Evolutionary conservation across 176 grass and related monocot species (phyloP), one percentile per base, ranked within the genome.

Genomic region (Chrysopogon serrulatus): DNA sequence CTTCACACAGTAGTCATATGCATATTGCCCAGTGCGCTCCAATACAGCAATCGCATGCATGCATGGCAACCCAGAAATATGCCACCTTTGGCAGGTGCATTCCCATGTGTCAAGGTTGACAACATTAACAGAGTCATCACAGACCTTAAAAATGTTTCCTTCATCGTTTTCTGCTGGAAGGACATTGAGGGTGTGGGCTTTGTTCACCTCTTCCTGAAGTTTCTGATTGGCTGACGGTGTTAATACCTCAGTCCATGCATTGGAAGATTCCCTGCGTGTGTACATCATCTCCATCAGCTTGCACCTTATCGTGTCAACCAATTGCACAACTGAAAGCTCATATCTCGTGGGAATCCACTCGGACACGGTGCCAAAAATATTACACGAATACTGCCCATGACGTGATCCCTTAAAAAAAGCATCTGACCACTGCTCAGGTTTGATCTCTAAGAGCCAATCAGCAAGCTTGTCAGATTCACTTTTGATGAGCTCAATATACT

Each of bases 251-350:
- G 87, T 34, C 96, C 96, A 99, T 24, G 86, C 65, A 73, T 89
- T 99, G 75, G 83, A 92, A 59, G 89, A 87, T 56, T 90, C 91
- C 51, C 89, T 67, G 6, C 96, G 91, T 32, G 68, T 88, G 74
- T 96, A 95, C 91, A 99, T 99, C 87, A 94, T 92, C 87, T 99
- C 96, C 93, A 95, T 95, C 43, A 99, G 86, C 80, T 94, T 96
- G 73, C 93, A 93, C 47, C 93, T 91, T 78, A 99, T 88, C 3
- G 87, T 84, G 76, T 99, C 96, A 79, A 95, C 86, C 79, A 99
- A 90, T 78, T 99, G 91, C 13, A 96, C 89, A 61, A 99, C 91
- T 13, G 93, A 93, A 54, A 95, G 87, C 88, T 99, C 96, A 12
- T 93, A 90, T 85, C 89, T 89, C 5, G 83, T 51, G 1, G 93